These are phyloP conservation scores for Hygrocybe coccinea DNA, from an alignment of 768 basidiomycete species.

Conservation along the genomic window DNA sequence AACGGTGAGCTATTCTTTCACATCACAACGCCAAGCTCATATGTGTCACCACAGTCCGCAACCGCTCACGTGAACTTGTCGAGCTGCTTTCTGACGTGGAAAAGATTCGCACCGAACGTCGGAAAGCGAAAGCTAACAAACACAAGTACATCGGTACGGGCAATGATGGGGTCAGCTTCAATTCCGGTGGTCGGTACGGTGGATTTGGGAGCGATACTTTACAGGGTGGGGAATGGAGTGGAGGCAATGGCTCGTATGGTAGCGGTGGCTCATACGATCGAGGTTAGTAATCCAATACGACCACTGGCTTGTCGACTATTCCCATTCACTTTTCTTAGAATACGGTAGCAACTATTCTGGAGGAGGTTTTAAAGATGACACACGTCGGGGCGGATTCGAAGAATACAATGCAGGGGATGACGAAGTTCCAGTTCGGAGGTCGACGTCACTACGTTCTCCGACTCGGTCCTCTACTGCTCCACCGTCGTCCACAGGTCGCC, in stretches of 20 bases:
- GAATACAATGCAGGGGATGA: constrained; percentile 98
- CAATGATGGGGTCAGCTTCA: constrained; percentile 64
- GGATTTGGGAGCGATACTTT: constrained; percentile 40
- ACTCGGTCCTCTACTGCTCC: constrained; percentile 21
- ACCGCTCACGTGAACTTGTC: constrained; percentile 89
- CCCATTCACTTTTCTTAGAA: constrained; percentile 10
- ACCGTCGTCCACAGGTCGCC: constrained; percentile 19
- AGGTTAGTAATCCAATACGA: background rate
- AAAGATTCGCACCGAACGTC: constrained; percentile 78
- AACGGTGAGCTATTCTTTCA: constrained; percentile 58
- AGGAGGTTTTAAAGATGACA: constrained; percentile 56
- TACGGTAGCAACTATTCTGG: constrained; percentile 32
- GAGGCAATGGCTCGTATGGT: constrained; percentile 24
- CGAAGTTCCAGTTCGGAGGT: constrained; percentile 42
- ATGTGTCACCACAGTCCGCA: constrained; percentile 63
- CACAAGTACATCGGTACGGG: constrained; percentile 87
- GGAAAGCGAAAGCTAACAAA: constrained; percentile 88
- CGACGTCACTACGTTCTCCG: constrained; percentile 37
- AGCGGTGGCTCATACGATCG: constrained; percentile 25
- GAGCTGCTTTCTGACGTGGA: constrained; percentile 90
- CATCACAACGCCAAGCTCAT: background rate
- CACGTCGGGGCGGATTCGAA: constrained; percentile 59
- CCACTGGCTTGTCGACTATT: constrained; percentile 17
- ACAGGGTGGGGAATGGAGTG: constrained; percentile 37
- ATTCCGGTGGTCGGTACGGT: constrained; percentile 53